These are phyloP conservation scores for Starmerella sp. DNA, from an alignment of 805 yeast genomes.

Conservation along the genomic window DNA sequence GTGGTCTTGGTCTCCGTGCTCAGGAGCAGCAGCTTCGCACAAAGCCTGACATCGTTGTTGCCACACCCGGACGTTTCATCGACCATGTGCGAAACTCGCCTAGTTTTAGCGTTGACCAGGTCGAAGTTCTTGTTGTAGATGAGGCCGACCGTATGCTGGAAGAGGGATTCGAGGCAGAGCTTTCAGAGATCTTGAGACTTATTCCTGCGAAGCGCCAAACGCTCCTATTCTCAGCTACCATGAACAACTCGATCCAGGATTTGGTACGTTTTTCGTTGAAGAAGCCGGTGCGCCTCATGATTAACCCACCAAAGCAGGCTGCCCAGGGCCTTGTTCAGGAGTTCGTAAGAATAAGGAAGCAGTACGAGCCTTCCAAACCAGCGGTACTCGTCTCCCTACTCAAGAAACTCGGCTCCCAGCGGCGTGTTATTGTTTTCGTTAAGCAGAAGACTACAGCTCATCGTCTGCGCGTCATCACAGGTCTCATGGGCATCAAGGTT, in stretches of 20 bases:
- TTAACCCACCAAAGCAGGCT: conserved; percentile 91
- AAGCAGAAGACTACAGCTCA: conserved; percentile 88
- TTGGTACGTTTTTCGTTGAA: conserved; percentile 77
- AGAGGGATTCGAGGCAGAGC: conserved; percentile 94
- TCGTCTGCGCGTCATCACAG: conserved; percentile 69
- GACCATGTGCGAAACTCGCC: conserved; percentile 95
- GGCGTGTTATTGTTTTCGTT: conserved; percentile 79
- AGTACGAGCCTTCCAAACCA: conserved; percentile 57
- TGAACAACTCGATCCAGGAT: conserved; percentile 86
- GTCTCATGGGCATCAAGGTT: conserved; percentile 65
- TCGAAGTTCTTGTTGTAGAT: conserved; percentile 86
- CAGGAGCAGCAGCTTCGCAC: conserved; percentile 89
- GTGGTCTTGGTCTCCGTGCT: conserved; percentile 89
- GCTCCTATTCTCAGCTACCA: conserved; percentile 89
- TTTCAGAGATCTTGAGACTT: conserved; percentile 76
- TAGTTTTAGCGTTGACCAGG: conserved; percentile 77
- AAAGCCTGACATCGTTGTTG: conserved; percentile 92
- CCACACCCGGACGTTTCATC: conserved; percentile 97
- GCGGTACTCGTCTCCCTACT: conserved; percentile 67
- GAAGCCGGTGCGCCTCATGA: conserved; percentile 89
- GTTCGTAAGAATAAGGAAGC: conserved; percentile 83
- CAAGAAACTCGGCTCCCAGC: conserved; percentile 54
- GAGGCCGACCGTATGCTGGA: conserved; percentile 99
- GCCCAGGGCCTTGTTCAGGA: conserved; percentile 87
- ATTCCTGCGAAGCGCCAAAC: conserved; percentile 91